Conservation (phyloP, 2,329 filamentous ascomycete genomes). For the Nemania bipapillata region DNA sequence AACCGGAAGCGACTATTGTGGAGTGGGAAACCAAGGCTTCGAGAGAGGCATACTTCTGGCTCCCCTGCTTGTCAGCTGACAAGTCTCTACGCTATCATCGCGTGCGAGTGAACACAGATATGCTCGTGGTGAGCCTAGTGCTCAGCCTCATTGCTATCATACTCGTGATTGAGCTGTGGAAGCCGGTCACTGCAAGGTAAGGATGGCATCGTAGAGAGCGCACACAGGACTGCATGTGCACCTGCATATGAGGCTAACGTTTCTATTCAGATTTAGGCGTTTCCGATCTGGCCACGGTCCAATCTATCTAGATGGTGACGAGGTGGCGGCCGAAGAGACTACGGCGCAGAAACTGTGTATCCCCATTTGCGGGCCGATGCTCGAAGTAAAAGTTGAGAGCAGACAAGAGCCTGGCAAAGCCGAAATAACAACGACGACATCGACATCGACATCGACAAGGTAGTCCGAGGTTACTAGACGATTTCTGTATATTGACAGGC, state of each 20-base stretch:
- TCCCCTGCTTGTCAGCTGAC: conserved; percentile 44
- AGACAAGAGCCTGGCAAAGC: conserved; percentile 19
- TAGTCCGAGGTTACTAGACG: conserved; percentile 8
- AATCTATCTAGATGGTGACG: conserved; percentile 43
- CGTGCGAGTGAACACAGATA: conserved; percentile 46
- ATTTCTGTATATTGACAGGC: conserved; percentile 6
- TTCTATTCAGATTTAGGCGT: conserved; percentile 36
- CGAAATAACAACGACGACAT: conserved; percentile 30
- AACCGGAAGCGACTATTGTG: conserved; percentile 45
- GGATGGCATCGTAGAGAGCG: not conserved
- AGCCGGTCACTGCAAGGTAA: conserved; percentile 43
- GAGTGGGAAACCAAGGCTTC: conserved; percentile 48
- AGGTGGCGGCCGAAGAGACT: conserved; percentile 18
- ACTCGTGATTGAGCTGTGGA: conserved; percentile 45
- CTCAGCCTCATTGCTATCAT: conserved; percentile 39
- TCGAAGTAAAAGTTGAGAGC: conserved; percentile 25
- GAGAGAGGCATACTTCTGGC: conserved; percentile 44
- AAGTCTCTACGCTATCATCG: conserved; percentile 44
- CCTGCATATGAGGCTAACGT: conserved; percentile 29
- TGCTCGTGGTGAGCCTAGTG: conserved; percentile 43
- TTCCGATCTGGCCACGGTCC: conserved; percentile 37
- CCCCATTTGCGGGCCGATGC: conserved; percentile 3
- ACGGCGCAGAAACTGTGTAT: conserved; percentile 15
- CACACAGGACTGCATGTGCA: not conserved
- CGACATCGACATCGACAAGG: conserved; percentile 22